Evolutionary conservation across 2,329 filamentous ascomycete species (phyloP).

Genomic region (Sphaerulina populicola): DNA sequence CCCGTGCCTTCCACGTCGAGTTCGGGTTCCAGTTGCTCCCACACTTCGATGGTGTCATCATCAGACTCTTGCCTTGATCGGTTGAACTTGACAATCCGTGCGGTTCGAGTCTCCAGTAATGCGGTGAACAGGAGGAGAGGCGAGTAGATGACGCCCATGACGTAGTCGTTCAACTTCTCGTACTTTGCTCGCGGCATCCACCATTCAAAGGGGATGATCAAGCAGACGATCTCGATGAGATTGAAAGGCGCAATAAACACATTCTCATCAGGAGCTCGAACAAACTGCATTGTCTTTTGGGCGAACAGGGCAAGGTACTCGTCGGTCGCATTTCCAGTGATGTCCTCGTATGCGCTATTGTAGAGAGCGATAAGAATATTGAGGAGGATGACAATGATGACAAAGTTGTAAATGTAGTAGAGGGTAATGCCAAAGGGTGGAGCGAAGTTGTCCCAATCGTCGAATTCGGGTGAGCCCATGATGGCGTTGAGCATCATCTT

Average conservation of each 20-base stretch:
- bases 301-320: conserved; percentile 91
- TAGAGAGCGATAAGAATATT: conserved; percentile 97
- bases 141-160: conserved; percentile 80
- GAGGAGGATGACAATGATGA: conserved; percentile 88
- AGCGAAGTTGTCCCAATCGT: conserved; percentile 79
- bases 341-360: conserved; percentile 92
- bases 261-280: conserved; percentile 93
- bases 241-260: conserved; percentile 97
- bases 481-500: conserved; percentile 81
- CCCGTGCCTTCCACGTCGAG: conserved; percentile 75
- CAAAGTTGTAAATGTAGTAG: conserved; percentile 96
- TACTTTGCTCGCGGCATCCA: conserved; percentile 73
- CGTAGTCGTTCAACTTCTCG: conserved; percentile 72
- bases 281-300: conserved; percentile 93
- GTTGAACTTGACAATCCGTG: conserved; percentile 49
- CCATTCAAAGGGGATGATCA: conserved; percentile 84
- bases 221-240: conserved; percentile 73
- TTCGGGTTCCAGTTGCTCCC: conserved; percentile 70
- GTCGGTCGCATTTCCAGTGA: conserved; percentile 84
- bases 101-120: conserved; percentile 42
- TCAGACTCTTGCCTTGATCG: conserved; percentile 74
- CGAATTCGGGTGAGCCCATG: conserved; percentile 86
- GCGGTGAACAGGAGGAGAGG: conserved; percentile 75
- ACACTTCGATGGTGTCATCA: conserved; percentile 81
- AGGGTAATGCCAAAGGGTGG: conserved; percentile 89